These are phyloP conservation scores for Uronychia binucleata DNA, from an alignment of 73 alveolate genomes.

Conservation along the genomic window DNA sequence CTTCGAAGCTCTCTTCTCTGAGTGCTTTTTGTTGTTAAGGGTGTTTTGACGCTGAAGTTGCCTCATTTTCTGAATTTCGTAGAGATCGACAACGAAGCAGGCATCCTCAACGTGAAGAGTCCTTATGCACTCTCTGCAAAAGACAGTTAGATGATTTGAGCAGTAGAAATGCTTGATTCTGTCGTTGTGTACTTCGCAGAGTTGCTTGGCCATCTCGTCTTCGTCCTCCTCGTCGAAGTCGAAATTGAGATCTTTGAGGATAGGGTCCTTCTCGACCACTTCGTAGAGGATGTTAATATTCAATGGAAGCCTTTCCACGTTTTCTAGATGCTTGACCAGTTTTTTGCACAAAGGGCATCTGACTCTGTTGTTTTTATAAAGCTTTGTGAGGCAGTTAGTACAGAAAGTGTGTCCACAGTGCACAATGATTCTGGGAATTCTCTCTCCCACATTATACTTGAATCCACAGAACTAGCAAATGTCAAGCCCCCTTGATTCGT, in stretches of 20 bases:
- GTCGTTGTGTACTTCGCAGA: constrained; percentile 88
- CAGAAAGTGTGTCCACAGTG: constrained; percentile 97
- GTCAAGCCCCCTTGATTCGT: constrained; percentile 59
- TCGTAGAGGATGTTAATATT: constrained; percentile 83
- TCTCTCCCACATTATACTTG: constrained; percentile 89
- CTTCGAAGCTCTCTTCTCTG: no score
- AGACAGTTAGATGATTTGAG: constrained; percentile 88
- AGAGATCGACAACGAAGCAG: constrained; percentile 65
- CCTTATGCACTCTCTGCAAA: constrained; percentile 94
- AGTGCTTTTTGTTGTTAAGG: constrained; percentile 42
- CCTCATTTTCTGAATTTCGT: constrained; percentile 63
- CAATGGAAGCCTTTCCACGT: constrained; percentile 92
- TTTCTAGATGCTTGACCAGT: constrained; percentile 89
- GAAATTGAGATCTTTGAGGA: constrained; percentile 43
- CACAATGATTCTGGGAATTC: constrained; percentile 92
- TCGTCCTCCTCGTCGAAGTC: constrained; percentile 66
- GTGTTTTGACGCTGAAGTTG: constrained; percentile 46
- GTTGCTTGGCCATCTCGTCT: constrained; percentile 50
- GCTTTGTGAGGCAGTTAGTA: constrained; percentile 73
- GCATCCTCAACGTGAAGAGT: constrained; percentile 86
- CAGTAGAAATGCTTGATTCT: constrained; percentile 96
- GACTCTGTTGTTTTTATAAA: constrained; percentile 78
- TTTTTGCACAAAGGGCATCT: constrained; percentile 95
- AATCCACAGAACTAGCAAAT: constrained; percentile 64
- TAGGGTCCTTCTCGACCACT: constrained; percentile 79